phyloP scores from a whole-genome alignment of 2,329 filamentous ascomycete species.

The Fusarium xylarioides region DNA sequence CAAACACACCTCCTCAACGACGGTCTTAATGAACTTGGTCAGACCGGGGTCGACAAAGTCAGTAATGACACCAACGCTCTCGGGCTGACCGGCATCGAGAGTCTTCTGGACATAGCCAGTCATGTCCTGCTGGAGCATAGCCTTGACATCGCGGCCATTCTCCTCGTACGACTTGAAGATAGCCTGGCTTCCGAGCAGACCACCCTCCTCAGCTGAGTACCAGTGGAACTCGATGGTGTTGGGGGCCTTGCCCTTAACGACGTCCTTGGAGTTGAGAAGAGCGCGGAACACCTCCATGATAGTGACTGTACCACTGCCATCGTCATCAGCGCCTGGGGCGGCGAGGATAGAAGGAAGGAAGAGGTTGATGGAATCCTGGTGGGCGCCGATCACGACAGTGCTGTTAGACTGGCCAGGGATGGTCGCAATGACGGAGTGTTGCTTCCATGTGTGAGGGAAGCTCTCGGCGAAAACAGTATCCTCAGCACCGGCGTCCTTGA shows the following conservation, averaged over 20 bases:
- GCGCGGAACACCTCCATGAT: slow-evolving; percentile 91
- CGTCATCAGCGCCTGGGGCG: slow-evolving; percentile 94
- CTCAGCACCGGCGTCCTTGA: slow-evolving; percentile 75
- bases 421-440: slow-evolving; percentile 89
- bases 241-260: slow-evolving; percentile 74
- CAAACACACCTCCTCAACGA: slow-evolving; percentile 68
- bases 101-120: slow-evolving; percentile 88
- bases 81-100: slow-evolving; percentile 80
- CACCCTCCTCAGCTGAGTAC: slow-evolving; percentile 92
- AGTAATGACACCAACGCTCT: slow-evolving; percentile 91
- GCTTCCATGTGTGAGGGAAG: slow-evolving; percentile 87
- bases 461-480: slow-evolving; percentile 73
- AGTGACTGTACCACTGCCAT: slow-evolving; percentile 91
- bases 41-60: slow-evolving; percentile 87
- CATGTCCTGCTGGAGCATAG: slow-evolving; percentile 99
- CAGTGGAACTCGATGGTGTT: slow-evolving; percentile 98
- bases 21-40: slow-evolving; percentile 89
- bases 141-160: slow-evolving; percentile 79
- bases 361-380: slow-evolving; percentile 95
- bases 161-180: slow-evolving; percentile 86
- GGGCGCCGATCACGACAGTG: slow-evolving; percentile 89
- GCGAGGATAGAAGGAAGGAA: slow-evolving; percentile 85
- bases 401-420: slow-evolving; percentile 87
- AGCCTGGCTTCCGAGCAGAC: slow-evolving; percentile 86
- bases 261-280: slow-evolving; percentile 75